A percentile compares a stretch with the other conserved stretches of the same genome.
Conservation (phyloP, 176 grass and related monocot species). For the Zoysia pacifica region DNA sequence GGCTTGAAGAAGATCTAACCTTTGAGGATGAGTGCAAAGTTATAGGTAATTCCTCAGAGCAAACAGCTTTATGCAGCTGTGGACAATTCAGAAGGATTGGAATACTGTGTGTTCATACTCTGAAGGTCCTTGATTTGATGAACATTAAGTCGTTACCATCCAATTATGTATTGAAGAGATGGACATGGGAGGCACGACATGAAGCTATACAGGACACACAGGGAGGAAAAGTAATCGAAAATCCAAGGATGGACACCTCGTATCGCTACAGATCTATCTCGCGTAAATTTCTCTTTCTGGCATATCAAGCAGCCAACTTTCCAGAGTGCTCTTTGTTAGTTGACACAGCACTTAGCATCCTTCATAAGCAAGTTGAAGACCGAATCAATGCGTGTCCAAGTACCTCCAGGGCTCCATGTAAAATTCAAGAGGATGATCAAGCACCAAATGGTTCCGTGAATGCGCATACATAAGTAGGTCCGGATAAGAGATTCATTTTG, state of each 20-base stretch:
- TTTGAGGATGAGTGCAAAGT: not conserved
- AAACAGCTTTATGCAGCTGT: not conserved
- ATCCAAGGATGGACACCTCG: not conserved
- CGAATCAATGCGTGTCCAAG: not conserved
- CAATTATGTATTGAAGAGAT: not conserved
- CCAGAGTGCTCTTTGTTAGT: not conserved
- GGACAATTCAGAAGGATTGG: not conserved
- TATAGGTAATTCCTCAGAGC: not conserved
- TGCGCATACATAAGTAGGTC: not conserved
- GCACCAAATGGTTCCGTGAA: not conserved
- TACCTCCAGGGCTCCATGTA: not conserved
- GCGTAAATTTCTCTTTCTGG: not conserved
- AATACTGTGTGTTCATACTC: not conserved
- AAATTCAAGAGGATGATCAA: not conserved
- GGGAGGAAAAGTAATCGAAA: not conserved
- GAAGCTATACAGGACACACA: not conserved
- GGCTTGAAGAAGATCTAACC: not conserved
- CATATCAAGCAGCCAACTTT: not conserved
- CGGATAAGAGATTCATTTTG: not conserved
- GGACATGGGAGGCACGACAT: not conserved
- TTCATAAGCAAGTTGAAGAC: not conserved
- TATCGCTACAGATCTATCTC: not conserved
- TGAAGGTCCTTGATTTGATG: not conserved
- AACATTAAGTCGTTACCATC: not conserved
- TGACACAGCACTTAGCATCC: not conserved